These are phyloP conservation scores for Fusarium chlamydosporum DNA, from an alignment of 2,329 filamentous ascomycete genomes.

Conservation along the genomic window DNA sequence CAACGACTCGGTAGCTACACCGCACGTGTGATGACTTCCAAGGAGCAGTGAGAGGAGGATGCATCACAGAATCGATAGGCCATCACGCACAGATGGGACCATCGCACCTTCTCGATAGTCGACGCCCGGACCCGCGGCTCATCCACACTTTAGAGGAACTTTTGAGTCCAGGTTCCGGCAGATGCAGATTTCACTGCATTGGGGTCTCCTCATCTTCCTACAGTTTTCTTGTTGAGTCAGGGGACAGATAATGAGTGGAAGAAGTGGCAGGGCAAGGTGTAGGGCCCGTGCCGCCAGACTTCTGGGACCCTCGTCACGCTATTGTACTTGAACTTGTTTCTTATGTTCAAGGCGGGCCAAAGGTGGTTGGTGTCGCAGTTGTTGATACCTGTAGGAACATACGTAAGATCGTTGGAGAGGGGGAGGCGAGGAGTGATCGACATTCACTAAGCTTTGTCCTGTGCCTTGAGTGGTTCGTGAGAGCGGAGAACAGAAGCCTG, in stretches of 20 bases:
- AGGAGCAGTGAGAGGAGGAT: slow-evolving; percentile 2
- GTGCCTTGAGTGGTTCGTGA: slow-evolving; percentile 30
- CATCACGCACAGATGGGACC: slow-evolving; percentile 22
- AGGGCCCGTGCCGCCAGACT: slow-evolving; percentile 28
- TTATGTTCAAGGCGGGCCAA: slow-evolving; percentile 3
- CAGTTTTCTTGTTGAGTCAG: slow-evolving; percentile 32
- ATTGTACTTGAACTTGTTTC: slow-evolving; percentile 24
- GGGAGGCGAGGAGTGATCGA: slow-evolving; percentile 39
- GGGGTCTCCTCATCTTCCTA: slow-evolving; percentile 19
- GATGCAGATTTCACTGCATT: slow-evolving; percentile 38
- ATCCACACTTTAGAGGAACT: slow-evolving; percentile 34
- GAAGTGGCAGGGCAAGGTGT: slow-evolving; percentile 7
- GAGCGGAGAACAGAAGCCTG: slow-evolving; percentile 18
- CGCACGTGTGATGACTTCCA: slow-evolving; percentile 28
- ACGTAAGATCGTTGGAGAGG: slow-evolving; percentile 10
- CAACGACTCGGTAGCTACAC: slow-evolving; percentile 25
- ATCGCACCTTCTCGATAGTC: slow-evolving; percentile 30
- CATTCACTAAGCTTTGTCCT: slow-evolving; percentile 38
- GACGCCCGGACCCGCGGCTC: slow-evolving; percentile 40
- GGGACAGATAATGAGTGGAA: slow-evolving; percentile 10
- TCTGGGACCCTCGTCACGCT: slow-evolving; percentile 7
- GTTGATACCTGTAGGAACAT: slow-evolving; percentile 20
- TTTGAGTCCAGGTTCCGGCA: slow-evolving; percentile 40
- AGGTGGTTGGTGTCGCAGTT: slow-evolving; percentile 21
- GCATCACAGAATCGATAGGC: slow-evolving; percentile 12